phyloP scores from a whole-genome alignment of 2,329 filamentous ascomycete species.

The Didymella sp. region DNA sequence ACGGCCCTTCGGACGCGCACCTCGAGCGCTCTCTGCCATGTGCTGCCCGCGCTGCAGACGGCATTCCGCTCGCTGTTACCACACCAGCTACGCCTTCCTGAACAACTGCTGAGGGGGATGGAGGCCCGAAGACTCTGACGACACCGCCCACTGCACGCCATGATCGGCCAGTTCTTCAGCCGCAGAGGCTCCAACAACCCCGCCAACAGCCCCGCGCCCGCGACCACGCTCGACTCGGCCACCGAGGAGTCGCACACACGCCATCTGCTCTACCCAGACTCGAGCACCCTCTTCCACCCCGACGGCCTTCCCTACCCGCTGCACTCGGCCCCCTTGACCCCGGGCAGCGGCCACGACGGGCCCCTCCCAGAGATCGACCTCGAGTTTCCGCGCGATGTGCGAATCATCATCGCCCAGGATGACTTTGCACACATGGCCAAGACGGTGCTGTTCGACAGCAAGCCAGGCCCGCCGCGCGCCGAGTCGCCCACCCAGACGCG shows the following conservation, averaged over 20 bases:
- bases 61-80: not conserved
- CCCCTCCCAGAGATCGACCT: conserved; percentile 52
- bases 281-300: conserved; percentile 44
- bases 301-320: conserved; percentile 49
- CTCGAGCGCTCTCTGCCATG: conserved; percentile 8
- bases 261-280: conserved; percentile 52
- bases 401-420: conserved; percentile 55
- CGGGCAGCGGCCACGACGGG: conserved; percentile 45
- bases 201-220: conserved; percentile 28
- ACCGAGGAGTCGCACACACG: conserved; percentile 52
- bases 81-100: not conserved
- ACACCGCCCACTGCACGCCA: conserved; percentile 20
- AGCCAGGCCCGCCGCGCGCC: conserved; percentile 43
- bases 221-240: conserved; percentile 46
- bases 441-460: conserved; percentile 53
- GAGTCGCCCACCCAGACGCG: conserved; percentile 36
- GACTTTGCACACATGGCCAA: conserved; percentile 46
- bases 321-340: conserved; percentile 37
- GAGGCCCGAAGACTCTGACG: conserved; percentile 10
- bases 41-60: conserved; percentile 3
- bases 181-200: conserved; percentile 23
- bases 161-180: conserved; percentile 52
- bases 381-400: conserved; percentile 51
- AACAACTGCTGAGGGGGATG: conserved; percentile 23
- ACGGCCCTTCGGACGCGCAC: not conserved